Evolutionary conservation across 2,329 filamentous ascomycete species (phyloP).

Genomic region (Aspergillus jensenii): DNA sequence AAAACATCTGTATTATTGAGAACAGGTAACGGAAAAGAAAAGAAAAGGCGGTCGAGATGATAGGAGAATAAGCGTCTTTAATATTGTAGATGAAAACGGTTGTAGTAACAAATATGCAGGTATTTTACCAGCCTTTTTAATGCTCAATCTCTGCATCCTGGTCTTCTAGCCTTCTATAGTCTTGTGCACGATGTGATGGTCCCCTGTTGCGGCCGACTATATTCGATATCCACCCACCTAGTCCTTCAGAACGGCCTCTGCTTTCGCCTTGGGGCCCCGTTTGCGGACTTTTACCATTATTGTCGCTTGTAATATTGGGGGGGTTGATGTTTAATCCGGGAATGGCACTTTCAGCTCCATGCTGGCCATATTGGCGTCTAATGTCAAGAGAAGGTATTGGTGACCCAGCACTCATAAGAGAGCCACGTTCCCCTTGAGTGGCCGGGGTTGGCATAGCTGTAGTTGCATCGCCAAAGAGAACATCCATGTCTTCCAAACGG

Average conservation of each 20-base stretch:
- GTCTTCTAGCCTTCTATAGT: conserved; percentile 47
- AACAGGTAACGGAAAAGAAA: not conserved
- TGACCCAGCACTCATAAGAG: conserved; percentile 75
- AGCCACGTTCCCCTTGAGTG: conserved; percentile 75
- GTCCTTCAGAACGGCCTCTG: conserved; percentile 50
- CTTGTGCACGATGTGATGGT: conserved; percentile 37
- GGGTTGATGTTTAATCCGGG: conserved; percentile 81
- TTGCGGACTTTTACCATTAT: conserved; percentile 50
- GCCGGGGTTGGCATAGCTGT: conserved; percentile 78
- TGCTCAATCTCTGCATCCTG: conserved; percentile 45
- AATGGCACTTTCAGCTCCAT: conserved; percentile 67
- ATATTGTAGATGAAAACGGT: not conserved
- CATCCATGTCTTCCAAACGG: conserved; percentile 94
- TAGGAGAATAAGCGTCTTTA: not conserved
- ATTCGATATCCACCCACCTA: conserved; percentile 69
- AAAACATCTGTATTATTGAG: not conserved
- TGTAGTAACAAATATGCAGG: not conserved
- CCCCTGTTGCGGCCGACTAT: conserved; percentile 58
- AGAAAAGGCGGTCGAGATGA: not conserved
- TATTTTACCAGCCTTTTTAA: conserved; percentile 3
- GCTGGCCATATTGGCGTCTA: conserved; percentile 46
- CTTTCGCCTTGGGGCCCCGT: conserved; percentile 34
- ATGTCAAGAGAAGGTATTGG: conserved; percentile 76
- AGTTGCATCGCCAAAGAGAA: conserved; percentile 88
- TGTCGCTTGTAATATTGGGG: conserved; percentile 57